Evolutionary conservation across 768 basidiomycete genomes (phyloP), one percentile per base, ranked within the genome.

Genomic region (Pholiota conissans): DNA sequence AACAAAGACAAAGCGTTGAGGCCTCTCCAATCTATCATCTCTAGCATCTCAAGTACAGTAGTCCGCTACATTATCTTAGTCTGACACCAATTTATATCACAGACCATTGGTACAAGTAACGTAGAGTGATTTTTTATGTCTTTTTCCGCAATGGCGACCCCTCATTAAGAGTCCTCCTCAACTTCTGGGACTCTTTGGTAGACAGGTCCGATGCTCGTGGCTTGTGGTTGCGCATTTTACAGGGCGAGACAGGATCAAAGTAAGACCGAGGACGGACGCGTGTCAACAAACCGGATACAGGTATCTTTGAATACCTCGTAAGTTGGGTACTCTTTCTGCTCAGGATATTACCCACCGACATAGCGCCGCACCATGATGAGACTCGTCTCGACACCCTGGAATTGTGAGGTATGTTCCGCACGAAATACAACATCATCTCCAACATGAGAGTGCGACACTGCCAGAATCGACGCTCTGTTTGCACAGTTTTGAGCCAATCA

Each of bases 341-440:
- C 37, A 37, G 37, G 16, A 37, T 37, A 18, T 37, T 2, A 37
- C 37, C 18, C 37, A 37, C 37, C 13, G 37, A 37, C 37, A 37
- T 37, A 37, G 37, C 37, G 37, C 37, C 18, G 37, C 37, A 37
- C 37, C 37, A 37, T 4, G 37, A 37, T 2, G 16, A 5, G 16
- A 13, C 37, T 37, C 37, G 37, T 18, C 14, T 37, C 16, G 10
- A 37, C 3, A 37, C 14, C 16, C 37, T 37, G 37, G 14, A 37
- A n/a, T 37, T 37, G 18, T n/a, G 37, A 37, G 24, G 24, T 3
- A 55, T 55, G 29, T 55, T 46, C 1, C 40, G 53, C 18, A 18
- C 53, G 20, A 55, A 55, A 27, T 55, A 46, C 1, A 55, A 28
- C 42, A 55, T 55, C 53, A 55, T 55, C 40, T 55, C 53, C 53